Conservation (phyloP, 2,329 filamentous ascomycete genomes). For the Hypomyces rosellus region DNA sequence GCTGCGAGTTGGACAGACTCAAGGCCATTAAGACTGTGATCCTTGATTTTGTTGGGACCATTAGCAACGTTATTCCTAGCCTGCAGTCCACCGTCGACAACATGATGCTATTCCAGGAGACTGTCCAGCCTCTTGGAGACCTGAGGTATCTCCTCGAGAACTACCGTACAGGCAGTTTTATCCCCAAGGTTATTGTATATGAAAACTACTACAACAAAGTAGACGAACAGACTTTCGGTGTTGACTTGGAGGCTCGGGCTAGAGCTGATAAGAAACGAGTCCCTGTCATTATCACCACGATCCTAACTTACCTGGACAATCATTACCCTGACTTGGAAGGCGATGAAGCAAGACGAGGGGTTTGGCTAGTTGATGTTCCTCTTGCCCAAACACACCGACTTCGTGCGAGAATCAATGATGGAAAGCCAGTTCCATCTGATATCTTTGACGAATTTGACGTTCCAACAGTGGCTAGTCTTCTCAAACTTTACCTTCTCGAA, state of each 20-base stretch:
- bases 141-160: constrained; percentile 92
- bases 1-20: constrained; percentile 89
- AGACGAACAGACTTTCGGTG: constrained; percentile 95
- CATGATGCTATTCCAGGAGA: constrained; percentile 99
- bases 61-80: constrained; percentile 96
- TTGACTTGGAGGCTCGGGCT: constrained; percentile 92
- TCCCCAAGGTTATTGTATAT: constrained; percentile 85
- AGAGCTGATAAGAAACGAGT: constrained; percentile 93
- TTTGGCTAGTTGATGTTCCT: constrained; percentile 92
- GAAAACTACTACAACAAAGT: constrained; percentile 99
- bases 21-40: constrained; percentile 98
- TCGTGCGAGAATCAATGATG: constrained; percentile 77
- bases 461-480: constrained; percentile 82
- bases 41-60: constrained; percentile 91
- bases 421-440: constrained; percentile 70
- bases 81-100: constrained; percentile 94
- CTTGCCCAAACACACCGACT: constrained; percentile 79
- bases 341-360: constrained; percentile 82
- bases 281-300: constrained; percentile 82
- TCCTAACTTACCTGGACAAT: constrained; percentile 91
- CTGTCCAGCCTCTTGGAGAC: constrained; percentile 87
- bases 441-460: constrained; percentile 84
- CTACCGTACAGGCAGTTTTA: constrained; percentile 89
- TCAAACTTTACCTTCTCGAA: constrained; percentile 93
- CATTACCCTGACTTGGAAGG: constrained; percentile 97